phyloP scores from a whole-genome alignment of 345 rosid genomes.

The Eucalyptus erythrocorys region DNA sequence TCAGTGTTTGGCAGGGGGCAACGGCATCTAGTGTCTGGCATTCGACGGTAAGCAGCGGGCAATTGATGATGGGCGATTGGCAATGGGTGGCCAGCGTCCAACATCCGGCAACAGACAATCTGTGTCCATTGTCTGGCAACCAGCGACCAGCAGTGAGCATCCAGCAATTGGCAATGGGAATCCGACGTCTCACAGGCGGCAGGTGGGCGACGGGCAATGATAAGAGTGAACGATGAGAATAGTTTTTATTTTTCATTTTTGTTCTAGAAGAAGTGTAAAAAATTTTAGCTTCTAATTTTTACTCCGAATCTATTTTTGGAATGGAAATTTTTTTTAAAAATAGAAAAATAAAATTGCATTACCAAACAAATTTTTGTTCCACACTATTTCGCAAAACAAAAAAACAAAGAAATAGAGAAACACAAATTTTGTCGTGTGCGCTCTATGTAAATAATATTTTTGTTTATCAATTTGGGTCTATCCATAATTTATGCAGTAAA shows the following conservation, averaged over 20 bases:
- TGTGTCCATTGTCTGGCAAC: fast-evolving
- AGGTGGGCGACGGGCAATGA: fast-evolving
- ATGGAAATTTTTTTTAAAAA: too few species aligned
- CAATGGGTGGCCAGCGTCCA: too few species aligned
- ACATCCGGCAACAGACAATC: fast-evolving
- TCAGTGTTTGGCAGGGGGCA: fast-evolving
- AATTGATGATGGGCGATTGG: fast-evolving
- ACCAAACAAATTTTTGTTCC: too few species aligned
- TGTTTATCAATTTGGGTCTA: background rate
- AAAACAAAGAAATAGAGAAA: too few species aligned
- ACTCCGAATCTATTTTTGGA: too few species aligned
- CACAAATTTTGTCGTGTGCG: too few species aligned
- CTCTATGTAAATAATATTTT: too few species aligned
- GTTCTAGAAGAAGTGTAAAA: too few species aligned
- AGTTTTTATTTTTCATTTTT: too few species aligned
- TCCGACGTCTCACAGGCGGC: fast-evolving
- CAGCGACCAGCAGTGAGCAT: fast-evolving
- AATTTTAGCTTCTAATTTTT: fast-evolving
- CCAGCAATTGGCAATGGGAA: fast-evolving
- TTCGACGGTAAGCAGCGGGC: fast-evolving
- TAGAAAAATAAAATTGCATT: too few species aligned
- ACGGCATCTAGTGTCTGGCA: fast-evolving
- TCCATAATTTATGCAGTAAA: background rate
- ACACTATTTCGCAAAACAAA: too few species aligned
- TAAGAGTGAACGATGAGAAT: too few species aligned